These are phyloP conservation scores for Dichomitus squalens DNA, from an alignment of 1,284 basidiomycete genomes.

Conservation along the genomic window DNA sequence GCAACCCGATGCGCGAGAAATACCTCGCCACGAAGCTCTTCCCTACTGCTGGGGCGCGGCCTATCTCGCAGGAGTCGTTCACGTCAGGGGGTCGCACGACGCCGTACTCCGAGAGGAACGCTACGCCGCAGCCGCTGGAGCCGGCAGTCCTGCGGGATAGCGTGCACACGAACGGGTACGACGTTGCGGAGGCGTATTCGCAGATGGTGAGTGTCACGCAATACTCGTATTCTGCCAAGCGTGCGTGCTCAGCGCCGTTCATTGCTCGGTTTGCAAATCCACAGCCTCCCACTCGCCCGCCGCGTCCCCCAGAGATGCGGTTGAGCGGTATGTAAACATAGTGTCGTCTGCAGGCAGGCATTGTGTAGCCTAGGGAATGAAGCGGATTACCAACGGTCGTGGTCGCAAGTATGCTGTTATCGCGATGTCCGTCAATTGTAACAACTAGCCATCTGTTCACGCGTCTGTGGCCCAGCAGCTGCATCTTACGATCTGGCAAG, in stretches of 20 bases:
- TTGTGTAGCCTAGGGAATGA: too few relatives aligned
- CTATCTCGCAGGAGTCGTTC: conserved; percentile 1
- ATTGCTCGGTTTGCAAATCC: neutral
- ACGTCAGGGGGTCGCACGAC: neutral
- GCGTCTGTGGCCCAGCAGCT: neutral
- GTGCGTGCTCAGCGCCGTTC: neutral
- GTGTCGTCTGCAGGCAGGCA: neutral
- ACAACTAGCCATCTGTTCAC: neutral
- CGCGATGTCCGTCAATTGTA: neutral
- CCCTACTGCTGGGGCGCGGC: neutral
- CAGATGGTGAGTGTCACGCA: conserved; percentile 9
- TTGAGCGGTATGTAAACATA: conserved; percentile 12
- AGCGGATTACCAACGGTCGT: neutral
- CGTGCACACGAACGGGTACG: conserved; percentile 4
- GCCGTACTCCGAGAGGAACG: conserved; percentile 4
- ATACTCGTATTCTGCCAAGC: neutral
- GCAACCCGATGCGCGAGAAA: conserved; percentile 5
- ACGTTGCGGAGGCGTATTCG: conserved; percentile 12
- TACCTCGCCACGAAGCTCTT: conserved; percentile 9
- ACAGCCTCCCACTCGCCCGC: conserved; percentile 9
- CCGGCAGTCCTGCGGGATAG: conserved; percentile 9
- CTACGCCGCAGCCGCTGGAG: conserved; percentile 6
- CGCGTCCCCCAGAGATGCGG: conserved; percentile 17
- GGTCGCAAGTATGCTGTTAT: neutral
- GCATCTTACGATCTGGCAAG: too few relatives aligned